Conservation (phyloP, 1,284 basidiomycete genomes). For the Coniophora puteana region DNA sequence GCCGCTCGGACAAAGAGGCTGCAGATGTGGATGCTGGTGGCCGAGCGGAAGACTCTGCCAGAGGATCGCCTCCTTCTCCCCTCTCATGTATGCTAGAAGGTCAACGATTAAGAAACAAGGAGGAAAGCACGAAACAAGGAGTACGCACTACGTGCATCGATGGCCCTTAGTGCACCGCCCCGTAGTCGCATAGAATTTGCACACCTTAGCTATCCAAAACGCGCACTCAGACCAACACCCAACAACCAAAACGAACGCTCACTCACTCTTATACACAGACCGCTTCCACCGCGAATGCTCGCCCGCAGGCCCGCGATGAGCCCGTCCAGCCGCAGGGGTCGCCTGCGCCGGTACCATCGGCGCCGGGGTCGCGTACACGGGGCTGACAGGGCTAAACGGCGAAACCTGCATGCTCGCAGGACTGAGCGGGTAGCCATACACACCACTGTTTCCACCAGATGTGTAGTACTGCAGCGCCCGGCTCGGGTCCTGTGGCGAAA, state of each 20-base stretch:
- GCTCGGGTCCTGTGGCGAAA: no score
- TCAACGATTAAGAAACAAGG: conserved; percentile 3
- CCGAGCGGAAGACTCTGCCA: no score
- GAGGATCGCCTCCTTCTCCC: background rate
- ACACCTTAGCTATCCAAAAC: conserved; percentile 54
- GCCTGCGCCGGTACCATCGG: conserved; percentile 14
- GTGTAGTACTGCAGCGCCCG: no score
- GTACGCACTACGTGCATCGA: conserved; percentile 64
- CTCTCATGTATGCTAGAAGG: conserved; percentile 34
- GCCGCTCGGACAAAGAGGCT: no score
- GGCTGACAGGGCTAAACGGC: no score
- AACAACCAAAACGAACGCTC: background rate
- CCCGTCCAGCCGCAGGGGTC: no score
- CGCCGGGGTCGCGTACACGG: no score
- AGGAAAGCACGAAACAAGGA: background rate
- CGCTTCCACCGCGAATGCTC: conserved; percentile 12
- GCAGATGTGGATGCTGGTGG: no score
- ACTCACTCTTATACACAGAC: conserved; percentile 26
- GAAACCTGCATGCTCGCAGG: no score
- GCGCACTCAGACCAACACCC: conserved; percentile 25
- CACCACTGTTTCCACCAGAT: no score
- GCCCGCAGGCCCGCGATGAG: no score
- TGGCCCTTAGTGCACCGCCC: conserved; percentile 56
- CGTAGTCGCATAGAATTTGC: conserved; percentile 50
- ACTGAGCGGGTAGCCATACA: no score